These are phyloP conservation scores for Thoreauomyces humboldtii DNA, from an alignment of 192 early-diverging fungal genomes.

Conservation along the genomic window DNA sequence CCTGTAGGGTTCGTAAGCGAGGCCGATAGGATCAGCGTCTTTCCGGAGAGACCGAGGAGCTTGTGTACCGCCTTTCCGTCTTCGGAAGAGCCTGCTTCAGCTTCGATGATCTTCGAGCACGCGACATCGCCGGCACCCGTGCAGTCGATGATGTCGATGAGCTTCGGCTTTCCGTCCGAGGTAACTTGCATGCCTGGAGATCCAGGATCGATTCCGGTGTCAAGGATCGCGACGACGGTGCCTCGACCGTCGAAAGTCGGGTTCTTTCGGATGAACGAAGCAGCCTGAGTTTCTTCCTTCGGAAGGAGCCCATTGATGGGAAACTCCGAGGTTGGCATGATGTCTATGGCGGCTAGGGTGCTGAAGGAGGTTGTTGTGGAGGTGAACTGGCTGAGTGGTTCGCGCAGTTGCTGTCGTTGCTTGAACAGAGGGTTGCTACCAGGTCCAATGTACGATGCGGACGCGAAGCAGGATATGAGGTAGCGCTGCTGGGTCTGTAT, in stretches of 20 bases:
- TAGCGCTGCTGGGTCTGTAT: too few species aligned
- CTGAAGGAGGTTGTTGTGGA: too few species aligned
- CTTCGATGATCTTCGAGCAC: conserved; percentile 59
- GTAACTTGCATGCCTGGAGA: conserved; percentile 83
- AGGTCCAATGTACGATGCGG: too few species aligned
- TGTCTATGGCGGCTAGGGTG: too few species aligned
- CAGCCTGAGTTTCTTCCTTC: conserved; percentile 77
- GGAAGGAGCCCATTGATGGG: conserved; percentile 66
- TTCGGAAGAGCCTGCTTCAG: conserved; percentile 46
- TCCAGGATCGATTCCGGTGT: conserved; percentile 74
- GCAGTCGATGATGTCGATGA: conserved; percentile 93
- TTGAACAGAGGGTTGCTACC: too few species aligned
- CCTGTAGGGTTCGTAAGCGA: conserved; percentile 67
- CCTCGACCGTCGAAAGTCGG: conserved; percentile 87
- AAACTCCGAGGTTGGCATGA: too few species aligned
- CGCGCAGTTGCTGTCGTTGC: too few species aligned
- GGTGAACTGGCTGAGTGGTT: too few species aligned
- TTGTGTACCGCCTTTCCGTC: conserved; percentile 35
- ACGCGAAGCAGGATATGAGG: too few species aligned
- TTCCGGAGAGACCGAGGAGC: conserved; percentile 71
- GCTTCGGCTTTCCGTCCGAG: conserved; percentile 84
- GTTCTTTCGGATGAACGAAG: conserved; percentile 75
- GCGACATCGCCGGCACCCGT: conserved; percentile 69
- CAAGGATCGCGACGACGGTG: conserved; percentile 63
- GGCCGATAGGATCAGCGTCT: too few species aligned